A percentile compares a stretch with the other conserved stretches of the same genome.
Evolutionary conservation across 495 filamentous ascomycete species (phyloP).

Genomic region (Penicillium waksmanii): DNA sequence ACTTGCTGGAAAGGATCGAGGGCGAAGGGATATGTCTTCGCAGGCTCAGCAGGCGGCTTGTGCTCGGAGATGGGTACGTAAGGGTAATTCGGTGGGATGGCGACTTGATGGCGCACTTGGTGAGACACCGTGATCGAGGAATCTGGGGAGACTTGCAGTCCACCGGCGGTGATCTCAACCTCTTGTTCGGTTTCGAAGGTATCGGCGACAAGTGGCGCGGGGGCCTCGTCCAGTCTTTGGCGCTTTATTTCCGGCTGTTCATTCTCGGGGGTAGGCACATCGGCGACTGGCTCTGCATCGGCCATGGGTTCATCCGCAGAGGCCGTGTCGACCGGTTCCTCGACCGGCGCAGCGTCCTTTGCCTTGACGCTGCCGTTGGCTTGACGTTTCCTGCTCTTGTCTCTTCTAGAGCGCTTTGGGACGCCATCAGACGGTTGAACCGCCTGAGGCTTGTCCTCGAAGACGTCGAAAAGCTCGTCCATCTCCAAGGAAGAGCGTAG

Average conservation of each 20-base stretch:
- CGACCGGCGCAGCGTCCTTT: slow-evolving; percentile 39
- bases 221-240: slow-evolving; percentile 69
- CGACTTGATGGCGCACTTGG: slow-evolving; percentile 98
- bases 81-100: slow-evolving; percentile 88
- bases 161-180: slow-evolving; percentile 80
- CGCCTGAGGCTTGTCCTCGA: slow-evolving; percentile 66
- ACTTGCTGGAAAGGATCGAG: slow-evolving; percentile 97
- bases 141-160: slow-evolving; percentile 73
- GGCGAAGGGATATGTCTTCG: slow-evolving; percentile 81
- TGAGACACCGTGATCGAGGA: slow-evolving; percentile 78
- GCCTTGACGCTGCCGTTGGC: slow-evolving; percentile 75
- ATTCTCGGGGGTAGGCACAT: slow-evolving; percentile 31
- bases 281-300: slow-evolving; percentile 26
- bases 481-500: slow-evolving; percentile 43
- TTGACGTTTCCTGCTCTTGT: slow-evolving; percentile 79
- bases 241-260: slow-evolving; percentile 69
- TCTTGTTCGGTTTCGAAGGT: slow-evolving; percentile 96
- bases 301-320: slow-evolving; percentile 38
- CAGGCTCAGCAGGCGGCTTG: slow-evolving; percentile 80
- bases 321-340: slow-evolving; percentile 50
- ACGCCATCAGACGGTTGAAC: slow-evolving; percentile 30
- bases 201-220: slow-evolving; percentile 87
- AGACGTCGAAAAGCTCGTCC: slow-evolving; percentile 86
- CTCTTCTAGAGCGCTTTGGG: slow-evolving; percentile 32
- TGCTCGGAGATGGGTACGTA: slow-evolving; percentile 93